These are phyloP conservation scores for Saxophila tyrrhenica DNA, from an alignment of 495 filamentous ascomycete genomes.

Conservation along the genomic window DNA sequence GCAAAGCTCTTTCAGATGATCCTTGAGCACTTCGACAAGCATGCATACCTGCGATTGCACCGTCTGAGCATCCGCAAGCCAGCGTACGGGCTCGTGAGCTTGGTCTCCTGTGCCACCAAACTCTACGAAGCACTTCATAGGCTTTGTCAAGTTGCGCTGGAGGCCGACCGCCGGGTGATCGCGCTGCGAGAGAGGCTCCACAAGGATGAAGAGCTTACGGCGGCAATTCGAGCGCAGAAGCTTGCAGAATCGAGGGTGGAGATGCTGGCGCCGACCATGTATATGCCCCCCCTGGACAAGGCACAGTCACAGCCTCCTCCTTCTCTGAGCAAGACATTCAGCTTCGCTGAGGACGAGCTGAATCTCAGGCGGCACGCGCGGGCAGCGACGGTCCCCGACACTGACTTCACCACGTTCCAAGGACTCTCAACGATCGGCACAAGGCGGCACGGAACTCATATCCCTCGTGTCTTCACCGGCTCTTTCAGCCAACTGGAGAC, in stretches of 20 bases:
- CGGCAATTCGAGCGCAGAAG: neutral
- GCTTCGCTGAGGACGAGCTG: slow-evolving; percentile 9
- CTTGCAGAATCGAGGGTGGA: neutral
- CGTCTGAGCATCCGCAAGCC: neutral
- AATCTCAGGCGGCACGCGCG: slow-evolving; percentile 7
- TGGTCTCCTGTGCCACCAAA: slow-evolving; percentile 2
- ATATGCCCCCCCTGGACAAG: neutral
- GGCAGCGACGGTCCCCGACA: slow-evolving; percentile 1
- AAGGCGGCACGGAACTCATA: slow-evolving; percentile 1
- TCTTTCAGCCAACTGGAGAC: slow-evolving; percentile 10
- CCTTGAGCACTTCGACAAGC: slow-evolving; percentile 2
- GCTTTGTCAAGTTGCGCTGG: neutral
- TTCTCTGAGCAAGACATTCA: slow-evolving; percentile 7
- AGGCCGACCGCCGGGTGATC: neutral
- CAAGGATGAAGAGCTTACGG: neutral
- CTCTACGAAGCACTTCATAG: neutral
- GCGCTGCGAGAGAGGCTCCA: neutral
- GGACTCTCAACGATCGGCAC: neutral
- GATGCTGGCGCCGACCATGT: neutral
- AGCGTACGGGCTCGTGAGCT: neutral
- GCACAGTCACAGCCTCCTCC: neutral
- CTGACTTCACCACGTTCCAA: neutral
- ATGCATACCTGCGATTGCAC: slow-evolving; percentile 1
- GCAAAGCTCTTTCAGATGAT: slow-evolving; percentile 2
- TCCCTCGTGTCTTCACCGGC: slow-evolving; percentile 17